phyloP scores from a whole-genome alignment of 305 asterid genomes.

The Solanum chacoense region DNA sequence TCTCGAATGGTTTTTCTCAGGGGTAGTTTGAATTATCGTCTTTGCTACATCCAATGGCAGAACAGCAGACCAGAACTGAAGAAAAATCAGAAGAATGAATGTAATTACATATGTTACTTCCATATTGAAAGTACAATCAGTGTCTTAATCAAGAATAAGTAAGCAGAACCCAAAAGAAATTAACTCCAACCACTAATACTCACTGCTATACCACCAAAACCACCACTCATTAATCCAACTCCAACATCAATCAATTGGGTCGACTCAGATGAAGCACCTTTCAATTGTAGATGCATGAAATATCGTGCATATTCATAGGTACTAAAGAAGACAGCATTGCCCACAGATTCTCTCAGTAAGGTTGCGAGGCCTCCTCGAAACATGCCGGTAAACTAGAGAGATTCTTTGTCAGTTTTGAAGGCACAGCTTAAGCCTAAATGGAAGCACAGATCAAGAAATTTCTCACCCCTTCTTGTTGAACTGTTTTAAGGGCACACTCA shows the following conservation, averaged over 20 bases:
- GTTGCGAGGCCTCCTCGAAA: conserved; percentile 81
- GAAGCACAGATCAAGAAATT: conserved; percentile 4
- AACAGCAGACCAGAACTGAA: conserved; percentile 73
- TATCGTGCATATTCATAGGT: conserved; percentile 74
- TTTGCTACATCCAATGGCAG: conserved; percentile 88
- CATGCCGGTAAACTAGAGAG: conserved; percentile 62
- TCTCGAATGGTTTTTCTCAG: conserved; percentile 43
- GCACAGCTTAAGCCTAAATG: conserved; percentile 3
- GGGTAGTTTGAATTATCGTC: conserved; percentile 73
- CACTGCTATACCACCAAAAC: conserved; percentile 77
- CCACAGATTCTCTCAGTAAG: conserved; percentile 67
- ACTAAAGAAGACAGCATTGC: conserved; percentile 76
- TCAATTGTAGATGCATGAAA: conserved; percentile 50
- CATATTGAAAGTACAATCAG: neutral
- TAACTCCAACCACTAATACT: conserved; percentile 12
- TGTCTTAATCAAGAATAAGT: neutral
- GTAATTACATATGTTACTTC: neutral
- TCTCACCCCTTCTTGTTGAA: conserved; percentile 78
- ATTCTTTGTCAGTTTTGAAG: conserved; percentile 29
- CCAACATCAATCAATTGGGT: conserved; percentile 59
- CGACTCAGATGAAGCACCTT: conserved; percentile 41
- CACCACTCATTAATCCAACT: conserved; percentile 78
- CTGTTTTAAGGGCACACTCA: conserved; percentile 73
- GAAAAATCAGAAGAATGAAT: conserved; percentile 10
- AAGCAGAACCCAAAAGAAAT: neutral